Conservation (phyloP, 768 basidiomycete genomes). For the Tremella mesenterica region DNA sequence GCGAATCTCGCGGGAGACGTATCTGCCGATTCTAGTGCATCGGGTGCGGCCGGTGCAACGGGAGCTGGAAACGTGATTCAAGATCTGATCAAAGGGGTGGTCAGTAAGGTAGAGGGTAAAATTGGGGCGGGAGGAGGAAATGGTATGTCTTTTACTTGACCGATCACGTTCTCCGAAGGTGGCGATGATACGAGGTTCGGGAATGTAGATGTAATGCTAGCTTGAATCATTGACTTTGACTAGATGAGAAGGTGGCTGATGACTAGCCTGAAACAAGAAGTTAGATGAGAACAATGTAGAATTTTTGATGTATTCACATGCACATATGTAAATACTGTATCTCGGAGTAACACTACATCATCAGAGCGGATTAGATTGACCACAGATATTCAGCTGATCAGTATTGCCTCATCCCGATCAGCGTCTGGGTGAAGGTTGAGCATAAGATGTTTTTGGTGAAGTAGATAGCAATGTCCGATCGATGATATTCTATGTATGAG, state of each 20-base stretch:
- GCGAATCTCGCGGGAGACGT: too few relatives aligned
- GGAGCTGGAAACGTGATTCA: background rate
- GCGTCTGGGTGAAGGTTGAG: background rate
- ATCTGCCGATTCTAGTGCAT: background rate
- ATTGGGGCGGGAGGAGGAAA: background rate
- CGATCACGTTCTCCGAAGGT: background rate
- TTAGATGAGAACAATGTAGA: too few relatives aligned
- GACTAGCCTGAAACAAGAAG: too few relatives aligned
- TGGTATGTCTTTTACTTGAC: background rate
- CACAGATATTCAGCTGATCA: too few relatives aligned
- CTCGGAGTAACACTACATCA: too few relatives aligned
- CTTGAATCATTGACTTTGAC: too few relatives aligned
- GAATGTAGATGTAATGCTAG: background rate
- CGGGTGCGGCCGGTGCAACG: background rate
- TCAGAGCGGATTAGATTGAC: too few relatives aligned
- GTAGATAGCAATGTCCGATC: background rate
- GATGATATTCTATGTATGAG: background rate
- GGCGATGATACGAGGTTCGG: background rate
- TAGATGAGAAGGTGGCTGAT: too few relatives aligned
- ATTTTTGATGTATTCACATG: too few relatives aligned
- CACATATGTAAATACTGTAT: too few relatives aligned
- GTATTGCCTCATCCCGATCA: background rate
- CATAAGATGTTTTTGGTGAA: background rate
- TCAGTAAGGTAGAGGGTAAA: background rate
- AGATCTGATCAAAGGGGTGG: background rate